Evolutionary conservation across 352 stramenopile species (phyloP), one percentile per base, ranked within the genome.

Genomic region (Phytophthora parvispora): DNA sequence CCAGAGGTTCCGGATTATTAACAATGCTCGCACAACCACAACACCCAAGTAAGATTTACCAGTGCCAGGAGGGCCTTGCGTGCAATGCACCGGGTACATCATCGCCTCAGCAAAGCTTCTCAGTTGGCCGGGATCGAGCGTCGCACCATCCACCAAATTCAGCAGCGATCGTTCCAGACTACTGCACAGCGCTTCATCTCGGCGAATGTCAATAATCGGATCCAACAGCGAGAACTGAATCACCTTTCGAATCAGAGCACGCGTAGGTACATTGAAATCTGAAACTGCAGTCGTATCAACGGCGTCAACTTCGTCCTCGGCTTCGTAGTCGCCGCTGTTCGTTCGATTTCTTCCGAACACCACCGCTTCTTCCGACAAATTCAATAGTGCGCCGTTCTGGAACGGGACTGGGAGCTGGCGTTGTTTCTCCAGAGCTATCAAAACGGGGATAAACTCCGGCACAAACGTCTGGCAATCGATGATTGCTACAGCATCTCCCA

Each of bases 31-130:
- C 27, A 93, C 86, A 13, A 97, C 73, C 1, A 98, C 77, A 3
- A 92, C 88, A 6, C 91, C 91, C 47, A 98, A 78, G 57, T 97
- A 98, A 8, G 89, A 97, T 50, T 98, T 98, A 16, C 93, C 92
- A 22, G 90, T 96, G n/a, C 91, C 84, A 29, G 87, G 81, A 24
- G 93, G 93, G 6, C 93, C 93, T 72, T 98, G 93, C 6, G 92
- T 95, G 28, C 94, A 93, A 56, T 92, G 83, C 34, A 97, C 91
- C n/a, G 87, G 75, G 36, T 90, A 89, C 16, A 78, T 78, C 13
- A 98, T 72, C 2, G 84, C 80, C n/a, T 83, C 75, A 10, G 93
- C 66, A 64, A 95, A 97, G 49, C 78, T 89, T 38, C 90, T 83
- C 2, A 97, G 63, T 51, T 95, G 84, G 6, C 89, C 90, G 20